Evolutionary conservation across 805 yeast genomes (phyloP).

Genomic region (Kodamaea nitidulidarum): DNA sequence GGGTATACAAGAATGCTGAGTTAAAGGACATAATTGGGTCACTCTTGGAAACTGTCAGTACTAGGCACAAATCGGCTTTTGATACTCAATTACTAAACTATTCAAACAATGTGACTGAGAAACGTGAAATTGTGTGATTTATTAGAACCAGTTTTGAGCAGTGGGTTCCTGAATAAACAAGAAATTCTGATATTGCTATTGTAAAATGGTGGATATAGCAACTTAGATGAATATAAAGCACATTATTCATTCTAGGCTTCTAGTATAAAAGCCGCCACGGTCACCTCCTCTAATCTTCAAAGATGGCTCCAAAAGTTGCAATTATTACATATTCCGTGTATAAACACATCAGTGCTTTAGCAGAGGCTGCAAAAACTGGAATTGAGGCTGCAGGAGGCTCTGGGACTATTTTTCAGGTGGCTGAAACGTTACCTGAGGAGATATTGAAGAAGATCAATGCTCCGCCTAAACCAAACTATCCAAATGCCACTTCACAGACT

Average conservation of each 20-base stretch:
- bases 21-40: no score
- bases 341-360: constrained; percentile 69
- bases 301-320: constrained; percentile 32
- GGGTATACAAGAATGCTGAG: no score
- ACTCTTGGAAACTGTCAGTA: no score
- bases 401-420: constrained; percentile 68
- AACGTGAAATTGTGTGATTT: no score
- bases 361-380: constrained; percentile 66
- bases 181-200: no score
- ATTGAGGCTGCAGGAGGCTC: constrained; percentile 60
- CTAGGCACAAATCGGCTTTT: no score
- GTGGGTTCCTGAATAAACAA: no score
- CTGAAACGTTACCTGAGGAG: constrained; percentile 68
- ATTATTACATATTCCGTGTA: constrained; percentile 63
- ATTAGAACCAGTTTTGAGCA: no score
- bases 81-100: no score
- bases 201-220: no score
- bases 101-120: no score
- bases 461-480: constrained; percentile 47
- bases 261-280: background rate
- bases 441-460: constrained; percentile 57
- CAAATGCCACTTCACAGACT: constrained; percentile 58
- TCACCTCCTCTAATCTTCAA: background rate
- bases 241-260: background rate
- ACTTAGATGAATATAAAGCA: no score